phyloP scores from a whole-genome alignment of 2,329 filamentous ascomycete species.

The Claviceps pazoutovae region DNA sequence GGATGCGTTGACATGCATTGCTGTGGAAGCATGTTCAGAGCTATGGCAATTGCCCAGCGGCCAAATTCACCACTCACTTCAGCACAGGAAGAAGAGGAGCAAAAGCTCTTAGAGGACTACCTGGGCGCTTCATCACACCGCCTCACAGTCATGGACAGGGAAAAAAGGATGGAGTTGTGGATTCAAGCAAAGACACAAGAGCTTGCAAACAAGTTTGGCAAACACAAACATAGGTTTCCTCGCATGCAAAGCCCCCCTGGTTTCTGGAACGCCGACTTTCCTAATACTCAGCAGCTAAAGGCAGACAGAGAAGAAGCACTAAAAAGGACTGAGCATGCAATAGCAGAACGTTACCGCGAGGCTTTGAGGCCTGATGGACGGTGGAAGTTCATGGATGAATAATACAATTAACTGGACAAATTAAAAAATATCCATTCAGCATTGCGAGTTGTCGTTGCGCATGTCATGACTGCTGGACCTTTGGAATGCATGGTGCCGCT shows the following conservation, averaged over 20 bases:
- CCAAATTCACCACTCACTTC: slow-evolving; percentile 23
- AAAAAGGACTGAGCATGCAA: slow-evolving; percentile 45
- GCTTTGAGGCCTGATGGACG: slow-evolving; percentile 63
- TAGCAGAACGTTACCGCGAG: slow-evolving; percentile 65
- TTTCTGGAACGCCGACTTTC: slow-evolving; percentile 86
- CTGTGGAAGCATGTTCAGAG: slow-evolving; percentile 58
- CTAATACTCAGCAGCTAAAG: slow-evolving; percentile 67
- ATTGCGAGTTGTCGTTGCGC: background rate
- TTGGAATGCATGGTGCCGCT: background rate
- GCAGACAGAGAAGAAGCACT: slow-evolving; percentile 50
- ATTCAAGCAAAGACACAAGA: slow-evolving; percentile 61
- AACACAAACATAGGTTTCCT: slow-evolving; percentile 61
- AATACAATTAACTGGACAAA: slow-evolving; percentile 18
- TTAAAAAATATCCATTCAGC: background rate
- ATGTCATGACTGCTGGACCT: background rate
- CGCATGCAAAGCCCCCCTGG: slow-evolving; percentile 65
- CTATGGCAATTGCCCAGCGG: slow-evolving; percentile 44
- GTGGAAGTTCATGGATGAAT: slow-evolving; percentile 78
- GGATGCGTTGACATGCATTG: slow-evolving; percentile 66
- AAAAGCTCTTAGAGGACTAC: slow-evolving; percentile 39
- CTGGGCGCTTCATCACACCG: slow-evolving; percentile 46
- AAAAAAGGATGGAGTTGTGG: slow-evolving; percentile 53
- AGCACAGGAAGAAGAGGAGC: slow-evolving; percentile 26
- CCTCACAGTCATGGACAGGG: slow-evolving; percentile 39
- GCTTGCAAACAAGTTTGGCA: slow-evolving; percentile 62